Percentiles rank a stretch among this genome's conserved stretches.
These are phyloP conservation scores for Aspergillus ruber DNA, from an alignment of 2,329 filamentous ascomycete species.

Conservation along the genomic window DNA sequence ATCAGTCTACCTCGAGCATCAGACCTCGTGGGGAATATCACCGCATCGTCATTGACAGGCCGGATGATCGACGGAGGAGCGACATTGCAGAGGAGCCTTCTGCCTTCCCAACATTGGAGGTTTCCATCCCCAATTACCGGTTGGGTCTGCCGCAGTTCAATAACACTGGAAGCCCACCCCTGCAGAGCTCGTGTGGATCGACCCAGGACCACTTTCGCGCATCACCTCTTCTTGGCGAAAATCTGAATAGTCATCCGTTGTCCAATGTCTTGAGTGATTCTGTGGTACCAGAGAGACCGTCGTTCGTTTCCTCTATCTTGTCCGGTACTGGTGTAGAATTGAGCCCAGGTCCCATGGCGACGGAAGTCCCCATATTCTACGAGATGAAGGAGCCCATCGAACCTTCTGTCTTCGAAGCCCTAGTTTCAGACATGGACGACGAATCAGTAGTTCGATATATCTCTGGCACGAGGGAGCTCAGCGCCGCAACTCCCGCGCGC, in stretches of 20 bases:
- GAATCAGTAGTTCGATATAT: slow-evolving; percentile 77
- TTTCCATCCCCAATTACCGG: slow-evolving; percentile 76
- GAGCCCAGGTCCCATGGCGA: slow-evolving; percentile 24
- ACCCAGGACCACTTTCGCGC: slow-evolving; percentile 62
- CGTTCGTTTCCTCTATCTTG: slow-evolving; percentile 33
- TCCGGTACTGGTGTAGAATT: slow-evolving; percentile 29
- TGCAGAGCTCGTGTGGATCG: slow-evolving; percentile 69
- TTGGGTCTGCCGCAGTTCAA: slow-evolving; percentile 79
- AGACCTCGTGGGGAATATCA: slow-evolving; percentile 57
- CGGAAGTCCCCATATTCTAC: slow-evolving; percentile 37
- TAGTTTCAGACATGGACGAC: slow-evolving; percentile 79
- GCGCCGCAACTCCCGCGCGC: slow-evolving; percentile 81
- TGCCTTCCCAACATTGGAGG: slow-evolving; percentile 56
- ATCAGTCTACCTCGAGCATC: slow-evolving; percentile 33
- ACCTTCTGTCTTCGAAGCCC: slow-evolving; percentile 65
- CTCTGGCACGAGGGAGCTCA: slow-evolving; percentile 63
- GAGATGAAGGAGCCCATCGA: slow-evolving; percentile 57
- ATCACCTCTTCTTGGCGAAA: slow-evolving; percentile 49
- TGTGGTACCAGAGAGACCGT: slow-evolving; percentile 19
- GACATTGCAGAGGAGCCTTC: slow-evolving; percentile 46
- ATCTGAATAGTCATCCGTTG: slow-evolving; percentile 16
- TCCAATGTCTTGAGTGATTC: slow-evolving; percentile 21
- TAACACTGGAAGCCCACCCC: slow-evolving; percentile 63
- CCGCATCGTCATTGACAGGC: slow-evolving; percentile 72
- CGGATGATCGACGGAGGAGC: slow-evolving; percentile 58